These are phyloP conservation scores for Teratosphaeria pseudoeucalypti DNA, from an alignment of 2,329 filamentous ascomycete genomes.

Conservation along the genomic window DNA sequence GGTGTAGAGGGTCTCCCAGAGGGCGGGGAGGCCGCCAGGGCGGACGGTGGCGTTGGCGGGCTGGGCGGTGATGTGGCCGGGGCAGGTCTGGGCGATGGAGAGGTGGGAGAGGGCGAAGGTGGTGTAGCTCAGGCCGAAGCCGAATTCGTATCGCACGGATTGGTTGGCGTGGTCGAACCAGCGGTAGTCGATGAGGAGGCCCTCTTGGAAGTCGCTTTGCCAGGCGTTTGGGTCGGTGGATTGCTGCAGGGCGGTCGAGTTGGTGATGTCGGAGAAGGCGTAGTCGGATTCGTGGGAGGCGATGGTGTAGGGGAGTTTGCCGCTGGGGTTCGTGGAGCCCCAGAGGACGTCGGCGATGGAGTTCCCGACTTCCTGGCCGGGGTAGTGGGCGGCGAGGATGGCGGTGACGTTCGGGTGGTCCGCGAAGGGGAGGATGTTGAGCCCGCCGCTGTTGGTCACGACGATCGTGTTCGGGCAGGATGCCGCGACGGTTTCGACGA, in stretches of 20 bases:
- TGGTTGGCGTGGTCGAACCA: slow-evolving; percentile 34
- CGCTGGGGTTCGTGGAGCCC: slow-evolving; percentile 17
- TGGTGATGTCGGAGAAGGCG: slow-evolving; percentile 25
- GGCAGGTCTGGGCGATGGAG: slow-evolving; percentile 2
- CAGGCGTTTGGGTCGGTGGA: slow-evolving; percentile 16
- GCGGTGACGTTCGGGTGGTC: slow-evolving; percentile 25
- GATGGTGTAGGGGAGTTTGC: slow-evolving; percentile 20
- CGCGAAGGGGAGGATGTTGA: slow-evolving; percentile 32
- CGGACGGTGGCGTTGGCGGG: slow-evolving; percentile 10
- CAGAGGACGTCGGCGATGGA: slow-evolving; percentile 18
- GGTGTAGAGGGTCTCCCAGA: slow-evolving; percentile 52
- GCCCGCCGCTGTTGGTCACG: slow-evolving; percentile 17
- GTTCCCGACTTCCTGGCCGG: slow-evolving; percentile 17
- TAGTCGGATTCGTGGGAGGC: slow-evolving; percentile 16
- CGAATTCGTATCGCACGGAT: slow-evolving; percentile 23
- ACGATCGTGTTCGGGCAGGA: slow-evolving; percentile 21
- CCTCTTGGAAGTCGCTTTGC: slow-evolving; percentile 43
- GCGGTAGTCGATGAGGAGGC: slow-evolving; percentile 45
- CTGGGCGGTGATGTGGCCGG: slow-evolving; percentile 7
- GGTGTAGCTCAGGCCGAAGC: slow-evolving; percentile 22
- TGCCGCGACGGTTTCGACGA: slow-evolving; percentile 31
- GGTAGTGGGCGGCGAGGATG: slow-evolving; percentile 16
- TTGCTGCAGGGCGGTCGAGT: slow-evolving; percentile 20
- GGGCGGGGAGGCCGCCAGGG: slow-evolving; percentile 37
- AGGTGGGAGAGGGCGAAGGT: slow-evolving; percentile 15